Evolutionary conservation across 2,329 filamentous ascomycete genomes (phyloP), one percentile per base, ranked within the genome.

Genomic region (Calycina marina): DNA sequence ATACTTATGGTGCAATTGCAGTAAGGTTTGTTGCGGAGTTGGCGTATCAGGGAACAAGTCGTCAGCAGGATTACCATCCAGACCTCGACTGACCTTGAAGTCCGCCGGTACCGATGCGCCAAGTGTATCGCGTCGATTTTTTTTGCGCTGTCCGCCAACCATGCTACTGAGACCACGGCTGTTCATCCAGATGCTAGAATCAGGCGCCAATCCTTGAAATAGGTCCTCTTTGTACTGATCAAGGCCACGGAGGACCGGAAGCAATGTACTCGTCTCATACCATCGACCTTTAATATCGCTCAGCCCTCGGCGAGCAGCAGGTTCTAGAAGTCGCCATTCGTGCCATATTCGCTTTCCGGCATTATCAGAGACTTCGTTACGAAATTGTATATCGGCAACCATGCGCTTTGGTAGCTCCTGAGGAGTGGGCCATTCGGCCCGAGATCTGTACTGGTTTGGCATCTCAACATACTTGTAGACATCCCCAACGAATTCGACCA

Each of bases 241-340:
- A 3, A 35, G 36, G 10, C 50, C 49, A 6, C 48, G 42, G 2
- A 58, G 40, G 20, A 54, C 52, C 1, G 55, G 55, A 3, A 69
- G 58, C 3, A 72, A 52, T 1, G 63, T 48, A 25, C 56, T 60
- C 3, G 63, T 63, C 48, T 73, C 69, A 47, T 73, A 74, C 69
- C 69, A 74, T 6, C 69, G 60, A 5, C 69, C 69, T 45, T 69
- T 70, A 43, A 72, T 51, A 25, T 69, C 62, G 11, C 57, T 46
- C 5, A 70, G 47, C 8, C 37, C 32, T 12, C 45, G 45, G 3
- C 56, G 39, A 10, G 46, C 50, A 18, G 40, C 37, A 17, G 46
- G 42, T 26, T 53, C 49, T 4, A 51, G 32, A 4, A 53, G 32
- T 14, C 40, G 36, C 51, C 51, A 54, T 33, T 53, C 49, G 31